Conservation (phyloP, 2,329 filamentous ascomycete species). For the Fusarium concolor region DNA sequence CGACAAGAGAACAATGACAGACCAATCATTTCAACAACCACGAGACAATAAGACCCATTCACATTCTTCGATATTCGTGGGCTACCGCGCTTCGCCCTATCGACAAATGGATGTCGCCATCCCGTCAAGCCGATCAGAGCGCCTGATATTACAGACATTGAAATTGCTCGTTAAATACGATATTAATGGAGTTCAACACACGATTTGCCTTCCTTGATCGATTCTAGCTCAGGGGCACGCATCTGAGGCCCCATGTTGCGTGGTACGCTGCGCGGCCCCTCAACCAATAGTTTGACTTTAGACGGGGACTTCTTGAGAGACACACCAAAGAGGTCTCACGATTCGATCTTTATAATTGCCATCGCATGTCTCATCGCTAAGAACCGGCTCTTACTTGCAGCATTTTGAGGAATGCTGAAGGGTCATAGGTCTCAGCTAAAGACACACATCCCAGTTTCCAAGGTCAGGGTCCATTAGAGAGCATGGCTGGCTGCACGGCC, state of each 20-base stretch:
- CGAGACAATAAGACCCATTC: constrained; percentile 16
- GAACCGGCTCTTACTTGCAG: constrained; percentile 1
- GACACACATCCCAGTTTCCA: background rate
- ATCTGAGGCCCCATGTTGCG: constrained; percentile 32
- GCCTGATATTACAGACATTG: constrained; percentile 13
- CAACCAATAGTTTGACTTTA: constrained; percentile 10
- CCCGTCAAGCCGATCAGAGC: constrained; percentile 29
- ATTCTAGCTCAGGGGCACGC: constrained; percentile 41
- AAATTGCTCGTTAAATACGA: constrained; percentile 32
- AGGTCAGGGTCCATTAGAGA: background rate
- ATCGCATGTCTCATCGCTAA: constrained; percentile 7
- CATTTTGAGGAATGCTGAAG: constrained; percentile 12
- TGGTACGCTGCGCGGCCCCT: constrained; percentile 28
- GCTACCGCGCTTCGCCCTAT: constrained; percentile 37
- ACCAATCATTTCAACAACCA: constrained; percentile 6
- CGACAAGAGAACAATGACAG: constrained; percentile 9
- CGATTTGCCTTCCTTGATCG: constrained; percentile 1
- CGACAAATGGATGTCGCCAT: constrained; percentile 35
- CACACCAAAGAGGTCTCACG: constrained; percentile 7
- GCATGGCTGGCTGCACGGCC: constrained; percentile 17
- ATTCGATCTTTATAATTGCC: constrained; percentile 25
- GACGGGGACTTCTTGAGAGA: background rate
- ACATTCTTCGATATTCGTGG: constrained; percentile 19
- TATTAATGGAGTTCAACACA: constrained; percentile 1
- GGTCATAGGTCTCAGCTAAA: constrained; percentile 7